These are phyloP conservation scores for Talaromyces piceae DNA, from an alignment of 2,329 filamentous ascomycete species.

Conservation along the genomic window DNA sequence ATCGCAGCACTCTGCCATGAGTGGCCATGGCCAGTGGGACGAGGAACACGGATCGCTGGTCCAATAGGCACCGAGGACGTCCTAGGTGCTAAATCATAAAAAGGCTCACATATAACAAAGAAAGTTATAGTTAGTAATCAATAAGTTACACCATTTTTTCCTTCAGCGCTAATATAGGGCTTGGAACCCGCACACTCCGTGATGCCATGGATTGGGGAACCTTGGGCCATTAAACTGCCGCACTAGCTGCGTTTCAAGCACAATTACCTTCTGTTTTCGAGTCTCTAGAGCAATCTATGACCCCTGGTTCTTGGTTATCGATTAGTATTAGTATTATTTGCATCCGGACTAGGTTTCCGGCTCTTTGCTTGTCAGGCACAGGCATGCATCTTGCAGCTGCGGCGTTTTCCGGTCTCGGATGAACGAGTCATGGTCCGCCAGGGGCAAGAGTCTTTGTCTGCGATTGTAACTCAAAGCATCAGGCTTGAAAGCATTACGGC, in stretches of 20 bases:
- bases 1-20: not conserved
- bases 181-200: not conserved
- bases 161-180: not conserved
- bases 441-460: not conserved
- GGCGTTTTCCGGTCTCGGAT: not conserved
- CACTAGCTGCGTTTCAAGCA: not conserved
- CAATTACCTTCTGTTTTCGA: not conserved
- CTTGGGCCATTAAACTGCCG: too few species aligned
- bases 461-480: too few species aligned
- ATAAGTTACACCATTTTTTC: too few species aligned
- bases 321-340: too few species aligned
- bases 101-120: too few species aligned
- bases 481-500: too few species aligned
- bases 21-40: not conserved
- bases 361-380: not conserved
- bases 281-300: not conserved
- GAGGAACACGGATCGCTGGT: not conserved
- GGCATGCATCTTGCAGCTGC: not conserved
- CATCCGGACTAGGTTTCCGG: too few species aligned
- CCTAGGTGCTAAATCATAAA: too few species aligned
- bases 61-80: not conserved
- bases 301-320: too few species aligned
- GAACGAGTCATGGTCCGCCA: not conserved
- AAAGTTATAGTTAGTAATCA: too few species aligned
- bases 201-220: not conserved